These are phyloP conservation scores for Podila clonocystis DNA, from an alignment of 192 early-diverging fungal species.

Conservation along the genomic window DNA sequence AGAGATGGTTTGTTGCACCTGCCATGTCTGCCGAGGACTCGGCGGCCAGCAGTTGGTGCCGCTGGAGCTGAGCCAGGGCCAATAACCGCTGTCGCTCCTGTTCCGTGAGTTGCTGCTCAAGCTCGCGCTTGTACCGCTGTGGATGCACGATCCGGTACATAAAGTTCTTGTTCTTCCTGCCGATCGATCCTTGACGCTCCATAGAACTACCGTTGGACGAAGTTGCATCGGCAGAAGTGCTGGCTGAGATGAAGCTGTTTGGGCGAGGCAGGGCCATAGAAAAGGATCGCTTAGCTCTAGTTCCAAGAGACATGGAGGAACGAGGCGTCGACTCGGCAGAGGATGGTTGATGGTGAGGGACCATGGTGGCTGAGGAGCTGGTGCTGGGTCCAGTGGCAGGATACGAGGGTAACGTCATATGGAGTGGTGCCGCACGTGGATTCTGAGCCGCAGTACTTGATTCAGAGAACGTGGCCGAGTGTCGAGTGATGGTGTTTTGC, in stretches of 20 bases:
- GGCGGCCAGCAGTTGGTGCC: slow-evolving; percentile 9
- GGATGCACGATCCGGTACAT: slow-evolving; percentile 49
- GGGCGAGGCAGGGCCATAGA: slow-evolving; percentile 15
- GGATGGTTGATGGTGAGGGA: not conserved
- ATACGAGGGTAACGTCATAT: not conserved
- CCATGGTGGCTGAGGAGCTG: not conserved
- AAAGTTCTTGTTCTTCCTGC: slow-evolving; percentile 21
- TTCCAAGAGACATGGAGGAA: slow-evolving; percentile 7
- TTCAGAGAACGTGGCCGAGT: slow-evolving; percentile 24
- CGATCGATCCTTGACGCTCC: slow-evolving; percentile 8
- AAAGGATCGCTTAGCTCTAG: slow-evolving; percentile 19
- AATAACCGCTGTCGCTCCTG: slow-evolving; percentile 30
- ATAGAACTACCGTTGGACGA: not conserved
- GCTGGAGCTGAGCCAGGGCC: slow-evolving; percentile 24
- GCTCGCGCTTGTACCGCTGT: slow-evolving; percentile 44
- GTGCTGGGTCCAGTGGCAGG: not conserved
- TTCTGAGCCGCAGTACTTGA: slow-evolving; percentile 18
- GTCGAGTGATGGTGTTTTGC: not conserved
- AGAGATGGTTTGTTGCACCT: slow-evolving; percentile 1
- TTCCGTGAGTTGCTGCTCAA: slow-evolving; percentile 25
- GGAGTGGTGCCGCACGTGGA: not conserved
- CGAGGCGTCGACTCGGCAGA: not conserved
- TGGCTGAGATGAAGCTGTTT: not conserved
- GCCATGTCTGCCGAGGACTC: slow-evolving; percentile 1
- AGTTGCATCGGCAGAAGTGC: not conserved